phyloP scores from a whole-genome alignment of 2,329 filamentous ascomycete species.

The Fusarium caatingaense region DNA sequence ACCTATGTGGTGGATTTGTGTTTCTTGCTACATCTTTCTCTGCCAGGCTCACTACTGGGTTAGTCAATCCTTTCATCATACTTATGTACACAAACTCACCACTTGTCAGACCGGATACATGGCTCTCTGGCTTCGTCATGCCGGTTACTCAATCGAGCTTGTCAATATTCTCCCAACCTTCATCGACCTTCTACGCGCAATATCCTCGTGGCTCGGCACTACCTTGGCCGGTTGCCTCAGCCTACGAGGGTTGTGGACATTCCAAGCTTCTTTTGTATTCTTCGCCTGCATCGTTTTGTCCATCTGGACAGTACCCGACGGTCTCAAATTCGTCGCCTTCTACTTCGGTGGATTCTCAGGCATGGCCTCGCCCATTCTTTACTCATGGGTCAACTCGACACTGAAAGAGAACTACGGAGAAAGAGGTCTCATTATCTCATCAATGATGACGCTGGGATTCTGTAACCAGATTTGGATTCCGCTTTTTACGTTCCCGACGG shows the following conservation, averaged over 20 bases:
- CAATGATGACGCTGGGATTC: slow-evolving; percentile 11
- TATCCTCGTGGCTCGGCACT: not conserved
- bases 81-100: fast-evolving
- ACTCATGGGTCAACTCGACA: not conserved
- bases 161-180: slow-evolving; percentile 2
- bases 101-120: not conserved
- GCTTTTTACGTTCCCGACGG: not conserved
- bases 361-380: not conserved
- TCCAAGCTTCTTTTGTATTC: slow-evolving; percentile 5
- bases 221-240: slow-evolving; percentile 1
- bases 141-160: slow-evolving; percentile 3
- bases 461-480: slow-evolving; percentile 18
- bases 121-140: not conserved
- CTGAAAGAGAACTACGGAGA: slow-evolving; percentile 4
- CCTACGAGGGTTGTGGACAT: slow-evolving; percentile 4
- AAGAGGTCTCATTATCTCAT: slow-evolving; percentile 1
- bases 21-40: not conserved
- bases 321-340: not conserved
- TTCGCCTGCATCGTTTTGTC: not conserved
- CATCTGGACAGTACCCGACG: not conserved
- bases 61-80: fast-evolving
- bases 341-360: slow-evolving; percentile 13
- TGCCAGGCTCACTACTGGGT: not conserved
- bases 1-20: slow-evolving; percentile 14
- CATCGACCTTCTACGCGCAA: not conserved